Evolutionary conservation across 1,284 basidiomycete species (phyloP).

Genomic region (Amylostereum chailletii): DNA sequence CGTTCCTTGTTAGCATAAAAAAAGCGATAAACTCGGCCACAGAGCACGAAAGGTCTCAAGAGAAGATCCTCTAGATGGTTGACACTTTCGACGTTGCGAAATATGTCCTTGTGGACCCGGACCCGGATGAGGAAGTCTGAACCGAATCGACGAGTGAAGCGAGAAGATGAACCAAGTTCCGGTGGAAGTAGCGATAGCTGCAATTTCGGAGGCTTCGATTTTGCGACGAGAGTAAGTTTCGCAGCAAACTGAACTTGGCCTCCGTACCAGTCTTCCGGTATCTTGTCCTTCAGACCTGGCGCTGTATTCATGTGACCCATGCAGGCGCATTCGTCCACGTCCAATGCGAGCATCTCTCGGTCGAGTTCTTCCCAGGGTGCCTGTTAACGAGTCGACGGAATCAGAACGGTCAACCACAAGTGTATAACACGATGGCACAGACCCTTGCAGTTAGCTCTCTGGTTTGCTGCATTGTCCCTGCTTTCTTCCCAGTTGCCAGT

Average conservation of each 20-base stretch:
- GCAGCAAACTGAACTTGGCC: slow-evolving; percentile 27
- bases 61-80: slow-evolving; percentile 19
- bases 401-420: background rate
- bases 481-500: background rate
- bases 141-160: slow-evolving; percentile 31
- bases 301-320: slow-evolving; percentile 16
- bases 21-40: slow-evolving; percentile 26
- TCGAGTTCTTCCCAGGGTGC: slow-evolving; percentile 31
- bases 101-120: slow-evolving; percentile 17
- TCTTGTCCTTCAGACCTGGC: slow-evolving; percentile 2
- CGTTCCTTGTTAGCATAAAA: slow-evolving; percentile 28
- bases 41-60: slow-evolving; percentile 25
- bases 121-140: slow-evolving; percentile 29
- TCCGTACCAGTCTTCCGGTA: slow-evolving; percentile 23
- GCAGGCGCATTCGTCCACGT: slow-evolving; percentile 14
- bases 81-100: slow-evolving; percentile 7
- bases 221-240: slow-evolving; percentile 8
- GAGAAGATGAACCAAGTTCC: slow-evolving; percentile 24
- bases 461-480: background rate
- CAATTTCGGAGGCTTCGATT: slow-evolving; percentile 2
- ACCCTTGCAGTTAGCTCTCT: slow-evolving; percentile 6
- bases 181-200: slow-evolving; percentile 23
- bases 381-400: slow-evolving; percentile 11
- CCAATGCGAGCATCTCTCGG: slow-evolving; percentile 20
- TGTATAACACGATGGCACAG: background rate